These are phyloP conservation scores for Drechslerella dactyloides DNA, from an alignment of 2,329 filamentous ascomycete species.

Conservation along the genomic window DNA sequence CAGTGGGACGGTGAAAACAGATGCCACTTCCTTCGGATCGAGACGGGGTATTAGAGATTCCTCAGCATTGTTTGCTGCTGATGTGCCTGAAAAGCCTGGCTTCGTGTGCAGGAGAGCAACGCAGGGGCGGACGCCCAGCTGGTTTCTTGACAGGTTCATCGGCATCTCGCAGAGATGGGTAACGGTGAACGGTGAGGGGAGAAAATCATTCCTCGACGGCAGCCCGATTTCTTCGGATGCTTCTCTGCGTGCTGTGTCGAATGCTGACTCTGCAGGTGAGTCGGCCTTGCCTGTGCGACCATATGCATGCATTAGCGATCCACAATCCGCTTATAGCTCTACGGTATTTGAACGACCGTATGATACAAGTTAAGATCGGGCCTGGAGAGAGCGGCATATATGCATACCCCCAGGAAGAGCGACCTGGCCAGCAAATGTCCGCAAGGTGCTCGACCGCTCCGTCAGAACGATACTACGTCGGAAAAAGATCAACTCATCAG, in stretches of 20 bases:
- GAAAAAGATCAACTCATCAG: constrained; percentile 20
- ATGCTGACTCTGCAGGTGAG: constrained; percentile 64
- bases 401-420: constrained; percentile 78
- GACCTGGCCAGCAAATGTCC: constrained; percentile 80
- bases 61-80: constrained; percentile 59
- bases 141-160: constrained; percentile 73
- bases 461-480: constrained; percentile 67
- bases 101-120: constrained; percentile 71
- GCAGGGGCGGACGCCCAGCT: constrained; percentile 76
- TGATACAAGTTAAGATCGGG: too few species aligned
- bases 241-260: constrained; percentile 85
- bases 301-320: constrained; percentile 6
- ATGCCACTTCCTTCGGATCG: constrained; percentile 88
- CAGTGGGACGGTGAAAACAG: constrained; percentile 89
- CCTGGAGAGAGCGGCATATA: background rate
- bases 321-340: too few species aligned
- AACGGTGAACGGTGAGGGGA: constrained; percentile 79
- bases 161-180: constrained; percentile 88
- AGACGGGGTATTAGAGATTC: constrained; percentile 77
- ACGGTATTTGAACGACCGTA: too few species aligned
- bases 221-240: constrained; percentile 93
- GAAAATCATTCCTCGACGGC: constrained; percentile 70
- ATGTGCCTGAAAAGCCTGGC: constrained; percentile 39
- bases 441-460: constrained; percentile 69
- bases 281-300: constrained; percentile 64